Conservation (phyloP, 73 alveolate species). For the Breviolum minutum region DNA sequence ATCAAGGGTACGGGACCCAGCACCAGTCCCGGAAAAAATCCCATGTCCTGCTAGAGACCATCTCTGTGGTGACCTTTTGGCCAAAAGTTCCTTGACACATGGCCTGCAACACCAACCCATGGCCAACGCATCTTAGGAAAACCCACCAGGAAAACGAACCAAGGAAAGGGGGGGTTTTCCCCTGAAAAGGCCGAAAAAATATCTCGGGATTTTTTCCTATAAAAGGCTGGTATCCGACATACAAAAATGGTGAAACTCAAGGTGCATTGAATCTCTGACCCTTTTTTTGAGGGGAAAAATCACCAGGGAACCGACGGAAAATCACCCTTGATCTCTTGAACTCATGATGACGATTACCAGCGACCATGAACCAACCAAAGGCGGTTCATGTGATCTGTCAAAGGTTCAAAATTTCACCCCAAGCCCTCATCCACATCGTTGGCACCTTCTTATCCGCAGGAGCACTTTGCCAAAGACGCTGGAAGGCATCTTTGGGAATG, state of each 20-base stretch:
- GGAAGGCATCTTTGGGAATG: conserved; percentile 84
- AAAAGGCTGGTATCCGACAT: too few relatives aligned
- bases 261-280: too few relatives aligned
- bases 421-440: too few relatives aligned
- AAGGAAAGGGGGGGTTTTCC: neutral
- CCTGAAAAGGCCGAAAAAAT: neutral
- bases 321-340: too few relatives aligned
- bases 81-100: conserved; percentile 83
- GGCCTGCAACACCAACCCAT: conserved; percentile 3
- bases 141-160: neutral
- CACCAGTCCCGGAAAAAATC: neutral
- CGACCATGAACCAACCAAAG: too few relatives aligned
- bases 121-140: neutral
- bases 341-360: too few relatives aligned
- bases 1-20: too few relatives aligned
- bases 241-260: too few relatives aligned
- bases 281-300: too few relatives aligned
- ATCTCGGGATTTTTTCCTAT: neutral
- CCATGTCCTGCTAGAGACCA: conserved; percentile 49
- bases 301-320: too few relatives aligned
- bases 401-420: too few relatives aligned
- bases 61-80: conserved; percentile 56
- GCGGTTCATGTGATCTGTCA: too few relatives aligned
- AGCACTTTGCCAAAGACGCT: conserved; percentile 71
- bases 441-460: conserved; percentile 45